Conservation (phyloP, 1,139 yeast species). For the Pichia terricola region DNA sequence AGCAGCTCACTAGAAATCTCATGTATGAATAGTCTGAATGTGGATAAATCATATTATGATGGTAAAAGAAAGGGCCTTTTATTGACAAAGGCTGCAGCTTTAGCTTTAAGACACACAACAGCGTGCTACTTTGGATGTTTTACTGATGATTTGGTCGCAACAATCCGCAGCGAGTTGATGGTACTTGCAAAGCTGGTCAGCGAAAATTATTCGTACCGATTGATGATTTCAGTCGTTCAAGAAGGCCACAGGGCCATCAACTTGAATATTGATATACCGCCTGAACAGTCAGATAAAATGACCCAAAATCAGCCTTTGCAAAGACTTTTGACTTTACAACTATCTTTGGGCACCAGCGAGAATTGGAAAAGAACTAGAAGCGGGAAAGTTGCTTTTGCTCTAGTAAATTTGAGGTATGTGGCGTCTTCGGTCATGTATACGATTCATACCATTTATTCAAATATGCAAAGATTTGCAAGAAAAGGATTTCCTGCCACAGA, state of each 20-base stretch:
- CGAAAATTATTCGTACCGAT: conserved; percentile 26
- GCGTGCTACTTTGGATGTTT: conserved; percentile 57
- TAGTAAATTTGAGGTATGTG: conserved; percentile 59
- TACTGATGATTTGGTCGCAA: conserved; percentile 57
- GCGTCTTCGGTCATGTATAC: conserved; percentile 72
- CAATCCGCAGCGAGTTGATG: conserved; percentile 40
- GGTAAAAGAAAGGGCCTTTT: conserved; percentile 26
- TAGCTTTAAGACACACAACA: conserved; percentile 57
- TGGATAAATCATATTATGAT: conserved; percentile 20
- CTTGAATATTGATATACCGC: conserved; percentile 56
- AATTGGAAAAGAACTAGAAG: conserved; percentile 39
- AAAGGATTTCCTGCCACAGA: conserved; percentile 30
- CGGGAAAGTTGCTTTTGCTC: conserved; percentile 56
- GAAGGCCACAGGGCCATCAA: conserved; percentile 65
- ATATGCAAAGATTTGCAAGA: conserved; percentile 35
- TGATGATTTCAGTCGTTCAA: conserved; percentile 39
- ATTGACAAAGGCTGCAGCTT: conserved; percentile 42
- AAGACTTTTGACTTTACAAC: conserved; percentile 53
- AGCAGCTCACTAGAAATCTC: conserved; percentile 23
- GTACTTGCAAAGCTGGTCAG: conserved; percentile 22
- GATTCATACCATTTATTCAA: conserved; percentile 50
- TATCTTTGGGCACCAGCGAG: conserved; percentile 50
- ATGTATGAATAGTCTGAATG: conserved; percentile 17
- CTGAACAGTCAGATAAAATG: conserved; percentile 62
- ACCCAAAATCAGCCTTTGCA: conserved; percentile 68